A percentile compares a stretch with the other conserved stretches of the same genome.
These are phyloP conservation scores for Conticribra weissflogii DNA, from an alignment of 108 stramenopile genomes.

Conservation along the genomic window DNA sequence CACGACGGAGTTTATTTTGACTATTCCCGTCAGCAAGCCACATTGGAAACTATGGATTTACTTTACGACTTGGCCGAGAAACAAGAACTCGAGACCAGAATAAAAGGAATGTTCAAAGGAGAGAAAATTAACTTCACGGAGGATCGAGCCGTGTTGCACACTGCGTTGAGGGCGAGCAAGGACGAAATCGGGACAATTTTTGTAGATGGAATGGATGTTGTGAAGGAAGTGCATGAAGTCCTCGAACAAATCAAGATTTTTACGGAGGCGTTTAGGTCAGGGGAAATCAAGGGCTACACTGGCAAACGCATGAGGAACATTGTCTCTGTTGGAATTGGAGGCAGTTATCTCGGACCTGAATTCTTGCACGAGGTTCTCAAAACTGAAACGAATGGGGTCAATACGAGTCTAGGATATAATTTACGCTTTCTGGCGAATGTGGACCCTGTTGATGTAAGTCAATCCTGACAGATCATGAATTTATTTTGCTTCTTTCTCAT, in stretches of 20 bases:
- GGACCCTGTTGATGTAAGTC: slow-evolving; percentile 99
- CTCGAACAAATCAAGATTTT: slow-evolving; percentile 91
- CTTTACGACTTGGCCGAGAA: slow-evolving; percentile 77
- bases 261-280: slow-evolving; percentile 87
- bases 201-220: slow-evolving; percentile 90
- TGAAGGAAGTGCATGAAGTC: slow-evolving; percentile 92
- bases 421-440: slow-evolving; percentile 97
- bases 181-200: slow-evolving; percentile 61
- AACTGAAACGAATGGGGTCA: slow-evolving; percentile 88
- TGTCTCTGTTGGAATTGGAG: slow-evolving; percentile 98
- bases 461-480: no score
- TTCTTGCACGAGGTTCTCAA: slow-evolving; percentile 96
- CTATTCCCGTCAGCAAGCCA: slow-evolving; percentile 84
- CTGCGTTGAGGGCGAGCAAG: slow-evolving; percentile 92
- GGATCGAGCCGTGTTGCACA: slow-evolving; percentile 96
- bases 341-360: slow-evolving; percentile 96
- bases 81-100: slow-evolving; percentile 71
- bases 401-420: slow-evolving; percentile 84
- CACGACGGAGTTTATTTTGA: slow-evolving; percentile 92
- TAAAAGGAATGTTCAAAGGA: slow-evolving; percentile 89
- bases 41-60: slow-evolving; percentile 80
- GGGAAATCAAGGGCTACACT: slow-evolving; percentile 90
- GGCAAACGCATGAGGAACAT: slow-evolving; percentile 95
- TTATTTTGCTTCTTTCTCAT: no score
- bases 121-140: slow-evolving; percentile 98